These are phyloP conservation scores for Parathielavia appendiculata DNA, from an alignment of 495 filamentous ascomycete species.

Conservation along the genomic window DNA sequence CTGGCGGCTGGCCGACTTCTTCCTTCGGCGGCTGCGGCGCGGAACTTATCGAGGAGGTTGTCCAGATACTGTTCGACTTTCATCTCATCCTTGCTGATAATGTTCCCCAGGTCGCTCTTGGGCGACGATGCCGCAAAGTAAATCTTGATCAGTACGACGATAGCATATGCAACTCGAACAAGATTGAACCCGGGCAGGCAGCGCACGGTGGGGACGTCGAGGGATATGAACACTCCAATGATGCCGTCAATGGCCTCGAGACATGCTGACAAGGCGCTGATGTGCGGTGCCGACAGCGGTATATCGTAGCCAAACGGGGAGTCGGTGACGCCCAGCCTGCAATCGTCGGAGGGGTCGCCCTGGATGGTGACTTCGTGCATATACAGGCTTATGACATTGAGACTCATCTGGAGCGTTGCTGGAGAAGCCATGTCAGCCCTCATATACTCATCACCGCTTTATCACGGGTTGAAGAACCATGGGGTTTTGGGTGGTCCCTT, in stretches of 20 bases:
- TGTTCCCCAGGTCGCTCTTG: conserved; percentile 63
- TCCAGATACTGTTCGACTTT: conserved; percentile 72
- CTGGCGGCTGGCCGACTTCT: conserved; percentile 66
- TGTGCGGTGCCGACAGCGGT: conserved; percentile 56
- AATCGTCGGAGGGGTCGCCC: conserved; percentile 61
- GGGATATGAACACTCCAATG: conserved; percentile 61
- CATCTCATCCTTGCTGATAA: conserved; percentile 70
- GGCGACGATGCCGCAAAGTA: conserved; percentile 70
- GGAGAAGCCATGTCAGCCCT: background rate
- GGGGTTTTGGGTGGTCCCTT: conserved; percentile 20
- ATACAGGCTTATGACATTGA: conserved; percentile 67
- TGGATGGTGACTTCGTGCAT: conserved; percentile 85
- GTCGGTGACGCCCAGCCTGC: conserved; percentile 43
- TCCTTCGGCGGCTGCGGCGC: conserved; percentile 56
- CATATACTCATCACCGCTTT: background rate
- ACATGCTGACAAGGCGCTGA: conserved; percentile 67
- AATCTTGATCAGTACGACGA: conserved; percentile 83
- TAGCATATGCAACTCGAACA: conserved; percentile 70
- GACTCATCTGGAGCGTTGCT: conserved; percentile 56
- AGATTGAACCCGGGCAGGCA: conserved; percentile 71
- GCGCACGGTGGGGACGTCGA: conserved; percentile 58
- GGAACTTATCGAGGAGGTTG: conserved; percentile 60
- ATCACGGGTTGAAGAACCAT: too few species aligned
- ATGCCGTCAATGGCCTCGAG: conserved; percentile 67
- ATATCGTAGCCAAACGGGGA: conserved; percentile 38